Conservation (phyloP, 192 early-diverging fungal genomes). For the Ambispora gerdemannii region DNA sequence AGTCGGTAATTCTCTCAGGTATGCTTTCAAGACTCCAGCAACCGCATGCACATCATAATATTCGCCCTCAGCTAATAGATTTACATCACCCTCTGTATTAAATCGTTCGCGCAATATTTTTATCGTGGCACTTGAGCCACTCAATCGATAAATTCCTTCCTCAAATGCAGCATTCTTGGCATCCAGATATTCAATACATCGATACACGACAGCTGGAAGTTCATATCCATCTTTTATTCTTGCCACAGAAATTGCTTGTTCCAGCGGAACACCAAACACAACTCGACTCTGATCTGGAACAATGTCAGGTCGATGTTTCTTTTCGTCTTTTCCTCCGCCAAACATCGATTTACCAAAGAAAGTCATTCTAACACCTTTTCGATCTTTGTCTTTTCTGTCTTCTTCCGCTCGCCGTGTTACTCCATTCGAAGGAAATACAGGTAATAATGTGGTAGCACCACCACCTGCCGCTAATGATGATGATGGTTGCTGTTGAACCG, state of each 20-base stretch:
- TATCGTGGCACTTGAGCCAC: conserved; percentile 72
- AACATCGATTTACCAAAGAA: conserved; percentile 27
- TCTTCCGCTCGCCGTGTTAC: neutral
- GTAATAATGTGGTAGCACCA: neutral
- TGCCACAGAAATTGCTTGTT: conserved; percentile 70
- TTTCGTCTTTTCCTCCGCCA: conserved; percentile 26
- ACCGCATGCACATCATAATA: conserved; percentile 93
- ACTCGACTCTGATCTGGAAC: conserved; percentile 22
- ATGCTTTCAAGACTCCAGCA: conserved; percentile 88
- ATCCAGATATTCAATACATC: conserved; percentile 96
- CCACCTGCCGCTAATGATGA: no score
- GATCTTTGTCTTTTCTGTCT: neutral
- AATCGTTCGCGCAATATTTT: conserved; percentile 77
- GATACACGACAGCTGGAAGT: conserved; percentile 86
- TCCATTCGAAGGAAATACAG: neutral
- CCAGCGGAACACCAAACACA: conserved; percentile 87
- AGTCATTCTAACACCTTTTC: conserved; percentile 22
- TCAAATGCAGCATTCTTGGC: conserved; percentile 83
- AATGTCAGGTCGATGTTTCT: conserved; percentile 30
- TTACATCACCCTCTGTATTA: conserved; percentile 76
- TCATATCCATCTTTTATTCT: conserved; percentile 72
- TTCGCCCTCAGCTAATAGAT: conserved; percentile 56
- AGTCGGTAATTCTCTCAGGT: conserved; percentile 81
- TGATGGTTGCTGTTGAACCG: neutral
- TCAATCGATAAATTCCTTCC: conserved; percentile 94